Evolutionary conservation across 2,329 filamentous ascomycete species (phyloP).

Genomic region (Tolypocladium capitatum): DNA sequence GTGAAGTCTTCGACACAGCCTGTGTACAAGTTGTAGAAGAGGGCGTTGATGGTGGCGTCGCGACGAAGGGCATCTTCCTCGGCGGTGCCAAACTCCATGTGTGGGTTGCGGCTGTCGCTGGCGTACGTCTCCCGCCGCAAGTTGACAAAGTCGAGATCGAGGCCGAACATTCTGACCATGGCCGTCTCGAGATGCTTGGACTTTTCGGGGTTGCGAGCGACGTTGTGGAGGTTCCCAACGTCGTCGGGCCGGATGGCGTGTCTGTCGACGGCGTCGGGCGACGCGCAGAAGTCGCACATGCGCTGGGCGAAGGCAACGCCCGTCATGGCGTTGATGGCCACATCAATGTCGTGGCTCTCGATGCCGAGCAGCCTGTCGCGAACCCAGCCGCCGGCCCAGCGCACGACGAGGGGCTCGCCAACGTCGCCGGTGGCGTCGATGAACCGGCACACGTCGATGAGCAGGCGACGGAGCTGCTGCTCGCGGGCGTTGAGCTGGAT

Average conservation of each 20-base stretch:
- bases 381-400: conserved; percentile 81
- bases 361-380: conserved; percentile 67
- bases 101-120: conserved; percentile 77
- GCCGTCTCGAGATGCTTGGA: conserved; percentile 93
- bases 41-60: conserved; percentile 87
- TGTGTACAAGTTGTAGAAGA: conserved; percentile 89
- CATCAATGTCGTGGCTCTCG: conserved; percentile 69
- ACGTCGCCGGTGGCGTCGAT: conserved; percentile 33
- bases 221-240: conserved; percentile 70
- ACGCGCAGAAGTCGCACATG: conserved; percentile 54
- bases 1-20: conserved; percentile 76
- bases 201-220: conserved; percentile 85
- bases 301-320: conserved; percentile 61
- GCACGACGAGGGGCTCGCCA: conserved; percentile 46
- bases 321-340: conserved; percentile 76
- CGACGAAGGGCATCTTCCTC: conserved; percentile 79
- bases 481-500: conserved; percentile 56
- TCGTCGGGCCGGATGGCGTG: conserved; percentile 45
- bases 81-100: conserved; percentile 87
- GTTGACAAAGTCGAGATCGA: conserved; percentile 92
- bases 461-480: conserved; percentile 55
- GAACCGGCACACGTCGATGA: conserved; percentile 68
- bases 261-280: conserved; percentile 44
- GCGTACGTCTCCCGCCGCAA: conserved; percentile 82
- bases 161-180: conserved; percentile 69